Evolutionary conservation across 1,284 basidiomycete genomes (phyloP).

Genomic region (Cryptococcus deneoformans): DNA sequence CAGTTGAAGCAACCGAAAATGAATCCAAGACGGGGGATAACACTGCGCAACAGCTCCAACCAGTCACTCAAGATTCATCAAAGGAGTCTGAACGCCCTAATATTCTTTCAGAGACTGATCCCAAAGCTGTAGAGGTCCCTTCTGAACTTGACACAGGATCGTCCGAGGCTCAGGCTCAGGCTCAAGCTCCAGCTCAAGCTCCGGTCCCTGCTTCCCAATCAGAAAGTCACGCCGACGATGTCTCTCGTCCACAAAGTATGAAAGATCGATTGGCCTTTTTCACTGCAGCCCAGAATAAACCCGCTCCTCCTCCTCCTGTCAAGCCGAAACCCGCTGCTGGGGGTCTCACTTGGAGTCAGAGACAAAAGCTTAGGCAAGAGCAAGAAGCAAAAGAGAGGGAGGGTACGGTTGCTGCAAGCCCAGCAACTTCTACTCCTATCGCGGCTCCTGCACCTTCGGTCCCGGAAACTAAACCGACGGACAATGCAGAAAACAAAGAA

Average conservation of each 20-base stretch:
- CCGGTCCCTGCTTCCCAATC: constrained; percentile 6
- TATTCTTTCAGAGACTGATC: too few species aligned
- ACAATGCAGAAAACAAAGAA: constrained; percentile 11
- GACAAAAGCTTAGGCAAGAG: constrained; percentile 47
- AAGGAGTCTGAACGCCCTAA: too few species aligned
- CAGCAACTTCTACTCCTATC: constrained; percentile 7
- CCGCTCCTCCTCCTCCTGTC: constrained; percentile 55
- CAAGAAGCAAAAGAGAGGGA: constrained; percentile 45
- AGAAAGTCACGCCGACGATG: constrained; percentile 10
- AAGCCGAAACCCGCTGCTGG: constrained; percentile 62
- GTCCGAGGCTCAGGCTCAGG: constrained; percentile 2
- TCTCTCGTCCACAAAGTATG: constrained; percentile 32
- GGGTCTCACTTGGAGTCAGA: constrained; percentile 53
- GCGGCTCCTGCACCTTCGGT: constrained; percentile 17
- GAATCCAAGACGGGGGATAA: too few species aligned
- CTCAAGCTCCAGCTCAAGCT: constrained; percentile 9
- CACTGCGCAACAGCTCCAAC: too few species aligned
- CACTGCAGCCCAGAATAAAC: constrained; percentile 37
- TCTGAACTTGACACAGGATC: not conserved
- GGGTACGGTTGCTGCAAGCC: constrained; percentile 18
- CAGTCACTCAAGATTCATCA: too few species aligned
- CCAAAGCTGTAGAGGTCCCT: too few species aligned
- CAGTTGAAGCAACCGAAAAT: too few species aligned
- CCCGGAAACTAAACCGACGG: constrained; percentile 4
- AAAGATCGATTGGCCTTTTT: constrained; percentile 51